Evolutionary conservation across 2,329 filamentous ascomycete species (phyloP).

Genomic region (Aureobasidium sp.): DNA sequence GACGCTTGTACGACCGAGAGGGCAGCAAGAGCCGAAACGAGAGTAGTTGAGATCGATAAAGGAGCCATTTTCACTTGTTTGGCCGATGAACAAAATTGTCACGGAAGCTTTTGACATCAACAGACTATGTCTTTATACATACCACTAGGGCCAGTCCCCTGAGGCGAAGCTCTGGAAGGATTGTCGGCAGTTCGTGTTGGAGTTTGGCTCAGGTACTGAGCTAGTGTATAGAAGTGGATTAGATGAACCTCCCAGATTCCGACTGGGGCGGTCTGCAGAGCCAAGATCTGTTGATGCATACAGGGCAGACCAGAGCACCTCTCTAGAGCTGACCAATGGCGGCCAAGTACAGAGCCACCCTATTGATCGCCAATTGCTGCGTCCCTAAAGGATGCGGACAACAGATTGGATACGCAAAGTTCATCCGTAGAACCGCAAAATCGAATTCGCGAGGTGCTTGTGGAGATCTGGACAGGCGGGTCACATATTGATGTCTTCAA

Average conservation of each 20-base stretch:
- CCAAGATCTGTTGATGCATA: neutral
- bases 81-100: too few species aligned
- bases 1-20: neutral
- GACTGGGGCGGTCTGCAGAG: neutral
- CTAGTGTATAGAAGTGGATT: neutral
- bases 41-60: neutral
- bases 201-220: neutral
- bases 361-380: neutral
- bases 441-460: too few species aligned
- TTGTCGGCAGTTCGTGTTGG: neutral
- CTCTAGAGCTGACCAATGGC: neutral
- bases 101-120: too few species aligned
- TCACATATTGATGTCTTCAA: too few species aligned
- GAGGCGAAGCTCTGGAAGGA: neutral
- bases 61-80: neutral
- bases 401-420: too few species aligned
- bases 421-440: too few species aligned
- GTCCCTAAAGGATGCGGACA: too few species aligned
- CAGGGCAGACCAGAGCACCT: too few species aligned
- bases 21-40: neutral
- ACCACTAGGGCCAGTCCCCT: neutral
- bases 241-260: neutral
- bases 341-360: neutral
- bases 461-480: too few species aligned
- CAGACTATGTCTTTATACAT: neutral